Evolutionary conservation across 306 rosid genomes (phyloP), one percentile per base, ranked within the genome.

Genomic region (Hippophae gyantsensis): DNA sequence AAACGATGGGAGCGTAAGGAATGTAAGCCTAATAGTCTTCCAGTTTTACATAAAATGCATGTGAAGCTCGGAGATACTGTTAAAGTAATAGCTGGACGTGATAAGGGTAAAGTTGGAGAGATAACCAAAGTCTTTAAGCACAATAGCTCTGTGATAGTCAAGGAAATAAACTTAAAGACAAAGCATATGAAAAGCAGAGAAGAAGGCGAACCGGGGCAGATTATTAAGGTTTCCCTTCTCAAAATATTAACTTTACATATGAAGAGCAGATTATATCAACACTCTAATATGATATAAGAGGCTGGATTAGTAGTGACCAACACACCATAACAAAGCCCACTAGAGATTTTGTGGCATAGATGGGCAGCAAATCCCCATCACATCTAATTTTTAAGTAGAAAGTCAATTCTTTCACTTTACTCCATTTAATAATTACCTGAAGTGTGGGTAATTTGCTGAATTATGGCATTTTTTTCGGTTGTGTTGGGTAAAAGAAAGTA

Each of bases 11-110:
- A 92, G 74, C 75, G 95, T 62, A 86, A 86, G 78, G 85, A 92
- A 58, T 88, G 99, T 58, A 92, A 92, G 82, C 90, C 95, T 56
- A 92, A 88, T 81, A 75, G 99, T 64, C 94, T 92, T 63, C 99
- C 99, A 3, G 48, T 86, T 50, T 69, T 92, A 57, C 99, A 80
- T 45, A 92, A 88, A 66, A 78, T 88, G 97, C 99, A 92, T 62
- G 99, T 92, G 56, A 92, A 75, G 82, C 57, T 88, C 68, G 99
- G 99, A 58, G 99, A 92, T 64, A 88, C 82, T 0, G 95, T 92
- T 65, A 80, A 92, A 76, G 66, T 92, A 58, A 92, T 88, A 74
- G 71, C 96, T 12, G 99, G 99, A 53, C 89, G 69, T 27, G 99
- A 92, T 23, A 92, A 84, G 71, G 97, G 99, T 12, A 82, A 88